A percentile compares a stretch with the other conserved stretches of the same genome.
Evolutionary conservation across 2,329 filamentous ascomycete genomes (phyloP).

Genomic region (Diaporthe caulivora): DNA sequence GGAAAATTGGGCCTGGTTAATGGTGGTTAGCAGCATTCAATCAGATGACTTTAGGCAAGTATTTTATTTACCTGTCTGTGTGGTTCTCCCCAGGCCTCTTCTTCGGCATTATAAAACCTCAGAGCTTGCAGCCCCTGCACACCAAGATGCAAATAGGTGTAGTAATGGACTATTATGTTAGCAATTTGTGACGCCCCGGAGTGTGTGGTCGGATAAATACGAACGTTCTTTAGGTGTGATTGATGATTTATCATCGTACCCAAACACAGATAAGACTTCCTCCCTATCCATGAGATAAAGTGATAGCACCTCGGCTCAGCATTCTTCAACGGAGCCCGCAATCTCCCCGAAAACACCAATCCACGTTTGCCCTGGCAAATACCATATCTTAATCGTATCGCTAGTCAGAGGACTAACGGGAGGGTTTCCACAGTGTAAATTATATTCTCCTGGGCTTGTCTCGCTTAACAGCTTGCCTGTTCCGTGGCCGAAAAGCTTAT

Average conservation of each 20-base stretch:
- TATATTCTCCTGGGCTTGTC: neutral
- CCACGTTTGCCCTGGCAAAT: neutral
- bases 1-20: neutral
- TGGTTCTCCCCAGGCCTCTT: neutral
- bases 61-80: neutral
- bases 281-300: neutral
- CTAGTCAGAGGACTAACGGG: neutral
- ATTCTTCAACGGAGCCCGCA: neutral
- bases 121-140: neutral
- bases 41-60: neutral
- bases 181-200: neutral
- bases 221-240: neutral
- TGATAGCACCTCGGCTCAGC: neutral
- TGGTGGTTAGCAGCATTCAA: neutral
- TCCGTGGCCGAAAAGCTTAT: neutral
- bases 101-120: neutral
- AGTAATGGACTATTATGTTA: neutral
- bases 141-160: neutral
- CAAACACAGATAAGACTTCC: neutral
- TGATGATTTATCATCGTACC: neutral
- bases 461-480: neutral
- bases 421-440: neutral
- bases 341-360: neutral
- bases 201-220: neutral
- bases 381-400: neutral